Evolutionary conservation across 1,284 basidiomycete species (phyloP), one percentile per base, ranked within the genome.

Genomic region (Phellopilus nigrolimitatus): DNA sequence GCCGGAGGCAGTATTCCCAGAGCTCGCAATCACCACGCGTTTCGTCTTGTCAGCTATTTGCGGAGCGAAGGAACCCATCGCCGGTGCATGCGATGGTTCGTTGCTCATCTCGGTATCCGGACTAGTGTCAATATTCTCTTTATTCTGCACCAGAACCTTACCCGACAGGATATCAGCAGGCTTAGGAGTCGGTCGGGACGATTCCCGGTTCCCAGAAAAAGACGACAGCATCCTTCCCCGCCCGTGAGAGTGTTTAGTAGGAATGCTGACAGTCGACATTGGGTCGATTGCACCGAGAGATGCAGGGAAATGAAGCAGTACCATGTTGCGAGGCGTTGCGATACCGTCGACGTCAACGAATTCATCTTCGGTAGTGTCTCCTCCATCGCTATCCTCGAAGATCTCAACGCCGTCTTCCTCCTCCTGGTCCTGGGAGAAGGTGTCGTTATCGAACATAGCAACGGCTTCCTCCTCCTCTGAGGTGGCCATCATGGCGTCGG

Each of bases 361-460:
- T 54, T 88, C 87, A 55, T 90, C 87, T 61, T 90, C 87, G 0
- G 84, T 87, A 4, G 82, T 84, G 44, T 84, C 78, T 7, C 60
- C 61, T 4, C 81, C 82, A 9, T 74, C 76, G 42, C 62, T 64
- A 55, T 61, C 62, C 33, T 63, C 65, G 25, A 68, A 59, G 22
- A 62, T 65, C n/a, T 71, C 73, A 15, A 72, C 73, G 28, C 67
- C 74, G 19, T 66, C 73, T 31, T 71, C 71, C 41, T 75, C 70
- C 49, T 72, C 58, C 46, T 64, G 60, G 38, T 64, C 62, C 47
- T 49, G 30, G 37, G 49, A 34, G n/a, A n/a, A n/a, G 28, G 45
- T 19, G 30, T 56, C 42, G 33, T 41, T 48, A 12, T 51, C 54
- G 25, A 54, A 47, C 60, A 21, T 61, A 59, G 47, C 71, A 68